Base-by-base conservation (phyloP, 345 rosid genomes). In the Euphorbia lathyris region DNA sequence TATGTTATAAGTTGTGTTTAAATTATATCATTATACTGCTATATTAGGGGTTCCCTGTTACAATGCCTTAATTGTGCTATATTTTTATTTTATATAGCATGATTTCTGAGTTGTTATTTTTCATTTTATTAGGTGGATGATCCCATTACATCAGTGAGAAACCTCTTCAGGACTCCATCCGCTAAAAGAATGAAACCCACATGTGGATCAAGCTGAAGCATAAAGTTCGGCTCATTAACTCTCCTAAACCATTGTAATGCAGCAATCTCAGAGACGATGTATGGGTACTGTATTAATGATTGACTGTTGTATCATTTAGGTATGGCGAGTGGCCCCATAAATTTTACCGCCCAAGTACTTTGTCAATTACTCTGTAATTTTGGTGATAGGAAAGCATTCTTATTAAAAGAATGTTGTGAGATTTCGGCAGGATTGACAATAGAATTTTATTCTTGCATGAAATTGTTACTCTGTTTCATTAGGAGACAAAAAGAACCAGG, bases 91-190 rank as follows among this genome's bases (percentile, higher is more conserved):
- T n/a, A n/a, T 8, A 7, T 12, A 50, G 52, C 65, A 7, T 10
- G 16, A 8, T 16, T 42, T 75, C 40, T 66, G 34, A 36, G 62
- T 62, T 51, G 42, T 36, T 47, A 7, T 7, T 45, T 36, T 58
- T 12, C 51, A 4, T 32, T 70, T 69, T 59, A 20, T 10, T 73
- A 89, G 98, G 90, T 90, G 68, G 92, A 87, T 40, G 90, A 93
- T 84, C 97, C 97, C 9, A 61, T 93, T 67, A 72, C 85, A 69
- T 85, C 93, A 63, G 86, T 93, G 12, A 81, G 87, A 48, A 89
- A 82, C 78, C 93, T 93, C 56, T 90, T 90, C 74, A 77, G 40
- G 71, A 84, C 96, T 16, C 87, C 89, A 5, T 71, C 89, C 3
- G 48, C 86, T 2, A 89, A 88, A 80, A 84, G 81, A 73, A 70